phyloP scores from a whole-genome alignment of 306 rosid genomes.

The Fragaria nilgerrensis region DNA sequence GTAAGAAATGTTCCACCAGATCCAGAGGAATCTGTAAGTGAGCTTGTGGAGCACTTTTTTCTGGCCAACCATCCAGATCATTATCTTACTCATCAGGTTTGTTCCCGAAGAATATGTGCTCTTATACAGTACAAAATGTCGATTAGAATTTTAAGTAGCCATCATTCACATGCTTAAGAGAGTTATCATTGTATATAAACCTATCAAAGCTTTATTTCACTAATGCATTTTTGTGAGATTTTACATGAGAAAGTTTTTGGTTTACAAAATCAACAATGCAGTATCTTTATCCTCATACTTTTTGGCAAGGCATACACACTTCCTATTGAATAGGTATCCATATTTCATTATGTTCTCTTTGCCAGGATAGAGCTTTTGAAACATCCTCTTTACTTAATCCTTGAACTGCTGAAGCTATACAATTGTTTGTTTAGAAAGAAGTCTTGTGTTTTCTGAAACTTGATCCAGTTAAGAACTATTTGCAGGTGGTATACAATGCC shows the following conservation, averaged over 20 bases:
- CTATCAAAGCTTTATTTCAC: not conserved
- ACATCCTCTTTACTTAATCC: not conserved
- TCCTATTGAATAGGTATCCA: not conserved
- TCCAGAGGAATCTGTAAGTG: constrained; percentile 81
- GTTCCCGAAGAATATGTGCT: constrained; percentile 15
- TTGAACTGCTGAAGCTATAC: not conserved
- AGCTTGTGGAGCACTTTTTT: constrained; percentile 92
- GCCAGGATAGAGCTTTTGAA: not conserved
- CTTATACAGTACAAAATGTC: constrained; percentile 2
- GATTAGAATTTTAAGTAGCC: constrained; percentile 14
- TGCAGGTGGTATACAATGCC: constrained; percentile 82
- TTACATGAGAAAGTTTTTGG: not conserved
- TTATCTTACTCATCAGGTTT: constrained; percentile 96
- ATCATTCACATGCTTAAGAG: not conserved
- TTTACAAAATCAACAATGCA: not conserved
- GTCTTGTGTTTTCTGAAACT: not conserved
- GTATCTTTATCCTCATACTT: not conserved
- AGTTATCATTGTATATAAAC: not conserved
- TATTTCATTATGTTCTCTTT: not conserved
- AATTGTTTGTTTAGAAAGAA: not conserved
- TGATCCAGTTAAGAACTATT: not conserved
- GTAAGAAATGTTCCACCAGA: constrained; percentile 87
- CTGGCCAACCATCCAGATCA: constrained; percentile 89
- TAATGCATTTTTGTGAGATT: not conserved
- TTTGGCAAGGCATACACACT: not conserved